Conservation (phyloP, 148 eudicot species). For the Rhododendron henanense region DNA sequence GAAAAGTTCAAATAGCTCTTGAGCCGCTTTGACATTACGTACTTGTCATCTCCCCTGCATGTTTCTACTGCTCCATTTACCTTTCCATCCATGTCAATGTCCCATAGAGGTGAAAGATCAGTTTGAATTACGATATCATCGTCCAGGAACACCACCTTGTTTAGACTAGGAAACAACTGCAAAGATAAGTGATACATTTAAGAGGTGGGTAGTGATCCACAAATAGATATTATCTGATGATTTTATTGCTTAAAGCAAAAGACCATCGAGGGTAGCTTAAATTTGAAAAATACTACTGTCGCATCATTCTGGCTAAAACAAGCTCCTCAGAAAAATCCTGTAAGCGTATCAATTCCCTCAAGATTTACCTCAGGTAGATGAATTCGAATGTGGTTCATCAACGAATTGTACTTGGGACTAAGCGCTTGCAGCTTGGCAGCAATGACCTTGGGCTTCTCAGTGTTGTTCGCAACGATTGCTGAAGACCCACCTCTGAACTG, state of each 20-base stretch:
- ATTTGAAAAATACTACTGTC: neutral
- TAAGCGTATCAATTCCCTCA: neutral
- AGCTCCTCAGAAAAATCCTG: neutral
- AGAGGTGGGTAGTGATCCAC: neutral
- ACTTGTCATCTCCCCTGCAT: conserved; percentile 80
- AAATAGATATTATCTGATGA: neutral
- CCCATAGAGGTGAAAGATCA: conserved; percentile 81
- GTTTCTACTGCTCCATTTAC: conserved; percentile 93
- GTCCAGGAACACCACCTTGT: conserved; percentile 78
- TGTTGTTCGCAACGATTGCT: conserved; percentile 72
- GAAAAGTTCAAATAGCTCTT: conserved; percentile 83
- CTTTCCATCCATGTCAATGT: conserved; percentile 78
- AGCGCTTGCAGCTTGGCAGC: conserved; percentile 92
- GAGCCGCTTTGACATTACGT: conserved; percentile 78
- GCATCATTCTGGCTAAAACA: neutral
- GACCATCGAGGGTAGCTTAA: neutral
- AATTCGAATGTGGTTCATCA: conserved; percentile 84
- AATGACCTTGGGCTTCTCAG: conserved; percentile 69
- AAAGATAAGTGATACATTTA: conserved; percentile 2
- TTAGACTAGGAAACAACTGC: conserved; percentile 84
- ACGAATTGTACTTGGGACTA: conserved; percentile 75
- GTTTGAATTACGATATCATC: conserved; percentile 89
- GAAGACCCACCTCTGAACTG: conserved; percentile 87
- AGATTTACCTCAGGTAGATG: conserved; percentile 72
- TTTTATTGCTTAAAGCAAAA: neutral